Base-by-base conservation (phyloP, 1,284 basidiomycete genomes). In the Gomphus bonarii region DNA sequence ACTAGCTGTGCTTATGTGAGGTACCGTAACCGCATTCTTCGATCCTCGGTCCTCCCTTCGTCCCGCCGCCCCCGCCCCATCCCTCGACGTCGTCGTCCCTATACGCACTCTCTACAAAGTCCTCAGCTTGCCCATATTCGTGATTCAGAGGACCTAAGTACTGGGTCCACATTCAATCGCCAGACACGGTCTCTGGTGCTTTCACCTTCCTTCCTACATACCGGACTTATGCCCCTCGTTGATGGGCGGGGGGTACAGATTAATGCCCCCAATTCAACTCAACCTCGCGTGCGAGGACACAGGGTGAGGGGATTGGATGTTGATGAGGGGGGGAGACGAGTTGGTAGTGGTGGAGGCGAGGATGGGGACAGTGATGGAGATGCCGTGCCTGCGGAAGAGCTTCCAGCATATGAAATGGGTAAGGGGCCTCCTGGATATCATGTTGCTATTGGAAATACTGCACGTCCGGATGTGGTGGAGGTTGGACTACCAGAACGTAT, bases 391-490 rank as follows among this genome's bases (percentile, higher is more conserved):
- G 43, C 9, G 28, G 54, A 55, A 14, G 54, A 55, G 20, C 47
- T 55, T 10, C 54, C 54, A 20, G 54, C 54, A 18, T 55, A 54
- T 18, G 54, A 55, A 49, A 35, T 46, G 18, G 44, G 54, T 7
- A 55, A 55, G 36, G 44, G 31, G 8, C 54, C 54, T 31, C 54
- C 54, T 30, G 54, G 54, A 25, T 55, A 55, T 35, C 50, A 51
- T 8, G 46, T 38, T 18, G 35, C 47, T 30, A 48, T 28, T 31
- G 46, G 46, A 7, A 31, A 35, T 22, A 20, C 25, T 33, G 36
- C 35, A 0, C 9, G 14, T 5, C 46, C 46, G 28, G 46, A 31
- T 12, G 25, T 48, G 3, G 46, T 48, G 46, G 28, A 28, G 46
- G 46, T 48, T 8, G 46, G 46, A 30, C 28, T 48, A 3, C 46